Evolutionary conservation across 345 rosid species (phyloP).

Genomic region (Psidium guajava): DNA sequence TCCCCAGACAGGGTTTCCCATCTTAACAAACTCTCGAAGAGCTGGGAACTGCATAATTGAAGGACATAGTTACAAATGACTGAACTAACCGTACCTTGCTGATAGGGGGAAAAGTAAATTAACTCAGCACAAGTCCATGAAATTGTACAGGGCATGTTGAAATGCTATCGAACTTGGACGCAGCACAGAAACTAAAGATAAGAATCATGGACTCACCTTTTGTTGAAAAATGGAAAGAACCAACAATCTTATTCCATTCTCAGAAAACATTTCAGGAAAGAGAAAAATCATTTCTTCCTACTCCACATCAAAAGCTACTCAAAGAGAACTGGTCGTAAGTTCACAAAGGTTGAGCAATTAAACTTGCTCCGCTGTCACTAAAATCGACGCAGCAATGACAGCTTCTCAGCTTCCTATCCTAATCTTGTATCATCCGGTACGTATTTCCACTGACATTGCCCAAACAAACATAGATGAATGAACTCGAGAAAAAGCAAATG

Average conservation of each 20-base stretch:
- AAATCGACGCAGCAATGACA: background rate
- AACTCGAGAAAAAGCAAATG: background rate
- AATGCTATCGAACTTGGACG: background rate
- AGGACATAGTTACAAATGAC: background rate
- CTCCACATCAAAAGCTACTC: background rate
- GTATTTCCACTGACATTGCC: too few species aligned
- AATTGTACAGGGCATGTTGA: background rate
- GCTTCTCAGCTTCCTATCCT: background rate
- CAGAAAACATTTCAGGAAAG: background rate
- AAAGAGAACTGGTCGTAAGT: background rate
- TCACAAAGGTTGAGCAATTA: background rate
- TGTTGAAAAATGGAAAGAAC: background rate
- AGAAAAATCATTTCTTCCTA: background rate
- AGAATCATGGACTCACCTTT: background rate
- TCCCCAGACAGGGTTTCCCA: slow-evolving; percentile 96
- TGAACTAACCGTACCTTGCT: background rate
- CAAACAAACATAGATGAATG: too few species aligned
- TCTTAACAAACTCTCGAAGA: slow-evolving; percentile 73
- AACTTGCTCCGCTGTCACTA: background rate
- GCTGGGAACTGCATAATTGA: slow-evolving; percentile 64
- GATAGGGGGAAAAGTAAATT: background rate
- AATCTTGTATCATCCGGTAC: too few species aligned
- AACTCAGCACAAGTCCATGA: background rate
- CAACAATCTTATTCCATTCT: background rate
- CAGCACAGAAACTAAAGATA: background rate